Evolutionary conservation across 2,329 filamentous ascomycete species (phyloP), one percentile per base, ranked within the genome.

Genomic region (Rhinocladiella mackenziei): DNA sequence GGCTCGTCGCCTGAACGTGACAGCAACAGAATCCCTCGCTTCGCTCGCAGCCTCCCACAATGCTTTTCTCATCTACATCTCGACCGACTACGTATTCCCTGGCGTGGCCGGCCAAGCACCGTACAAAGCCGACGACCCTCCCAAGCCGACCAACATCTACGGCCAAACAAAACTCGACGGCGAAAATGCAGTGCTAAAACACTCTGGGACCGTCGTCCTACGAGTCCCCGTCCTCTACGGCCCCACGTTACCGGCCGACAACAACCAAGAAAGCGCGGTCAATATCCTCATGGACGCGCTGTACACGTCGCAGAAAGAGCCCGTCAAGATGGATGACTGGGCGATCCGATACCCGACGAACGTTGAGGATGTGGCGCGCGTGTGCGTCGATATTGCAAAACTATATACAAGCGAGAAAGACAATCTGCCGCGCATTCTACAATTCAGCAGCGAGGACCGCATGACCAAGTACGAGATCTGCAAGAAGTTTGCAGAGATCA

Each of bases 401-500:
- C 81, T 84, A 58, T 92, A 89, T 58, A 69, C 84, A 7, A 3
- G n/a, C 18, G 3, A 38, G 62, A 69, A 8, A 60, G 34, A 43
- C 8, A 15, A 69, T 11, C 67, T 94, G 28, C 89, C 89, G 0
- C 69, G 61, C 19, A 77, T 89, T 31, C 72, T 95, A 13, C 89
- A 96, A 42, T 94, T 94, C 67, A 86, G 84, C 2, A 88, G 86
- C 33, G 87, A 95, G 65, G 86, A 94, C 56, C 78, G 74, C 54
- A 85, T 83, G 72, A 95, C 89, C 34, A 95, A 95, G 69, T 94
- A 89, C 64, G 81, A 91, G 63, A 94, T 96, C 43, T 89, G 86
- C 62, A 70, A 86, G 66, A 68, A 76, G 7, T 82, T 95, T 60
- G 84, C 80, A 3, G 80, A 88, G 47, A 86, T 94, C 46, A 81